Evolutionary conservation across 176 grass and related monocot species (phyloP), one percentile per base, ranked within the genome.

Genomic region (Cenchrus purpureus): DNA sequence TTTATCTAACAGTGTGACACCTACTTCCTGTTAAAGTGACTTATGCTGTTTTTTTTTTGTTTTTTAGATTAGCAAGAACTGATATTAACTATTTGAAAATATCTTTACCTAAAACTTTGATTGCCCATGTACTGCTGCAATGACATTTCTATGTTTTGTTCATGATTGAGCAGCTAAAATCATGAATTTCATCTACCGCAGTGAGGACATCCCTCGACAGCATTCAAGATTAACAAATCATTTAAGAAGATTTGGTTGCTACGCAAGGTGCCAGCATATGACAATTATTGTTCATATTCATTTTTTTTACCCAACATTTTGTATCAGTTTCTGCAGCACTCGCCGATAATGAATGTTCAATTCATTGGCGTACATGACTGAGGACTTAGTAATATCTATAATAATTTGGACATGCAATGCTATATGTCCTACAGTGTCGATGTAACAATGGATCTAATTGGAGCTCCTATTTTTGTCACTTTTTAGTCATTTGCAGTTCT

Each of bases 191-290:
- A 68, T 92, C 86, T 82, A 84, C 78, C 76, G 69, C 53, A 52
- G 17, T 34, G 45, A 62, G 49, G 73, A 80, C 58, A 81, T 80
- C 48, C 20, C 69, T 74, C 57, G 44, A 44, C 67, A 81, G 4
- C 78, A 76, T 76, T 83, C 84, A 56, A 77, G 75, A 78, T 83
- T 95, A 78, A 82, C 77, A 57, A 87, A 87, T 80, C 93, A 95
- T 61, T 90, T 86, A 55, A 74, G 74, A 20, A 92, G 25, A 89
- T 84, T 95, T 90, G 93, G 90, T 70, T 73, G 72, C 51, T 95
- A 92, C 29, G 69, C 71, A 61, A 92, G 87, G 90, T 89, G 31
- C 11, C 28, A 58, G n/a, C 37, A 60, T 64, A 63, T 5, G 17
- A 16, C 2, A 2, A 53, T 58, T 77, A 4, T 52, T 85, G 14